Evolutionary conservation across 768 basidiomycete species (phyloP).

Genomic region (Sutorius australiensis): DNA sequence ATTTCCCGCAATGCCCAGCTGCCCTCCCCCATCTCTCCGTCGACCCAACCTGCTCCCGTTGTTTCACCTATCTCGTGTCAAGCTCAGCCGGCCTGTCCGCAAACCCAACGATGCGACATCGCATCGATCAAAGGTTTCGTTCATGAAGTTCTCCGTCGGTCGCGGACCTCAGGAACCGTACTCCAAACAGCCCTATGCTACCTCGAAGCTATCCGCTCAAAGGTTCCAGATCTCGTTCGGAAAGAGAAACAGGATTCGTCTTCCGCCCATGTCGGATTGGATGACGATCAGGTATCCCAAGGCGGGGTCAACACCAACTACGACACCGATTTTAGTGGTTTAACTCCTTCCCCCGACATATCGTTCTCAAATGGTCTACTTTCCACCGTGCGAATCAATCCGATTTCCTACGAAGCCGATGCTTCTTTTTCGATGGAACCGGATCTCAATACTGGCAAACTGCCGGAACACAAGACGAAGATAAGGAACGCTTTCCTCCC

Average conservation of each 20-base stretch:
- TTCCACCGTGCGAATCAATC: slow-evolving; percentile 44
- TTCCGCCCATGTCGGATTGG: slow-evolving; percentile 39
- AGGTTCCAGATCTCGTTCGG: slow-evolving; percentile 58
- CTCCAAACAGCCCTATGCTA: slow-evolving; percentile 88
- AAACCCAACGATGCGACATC: slow-evolving; percentile 31
- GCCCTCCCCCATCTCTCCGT: slow-evolving; percentile 53
- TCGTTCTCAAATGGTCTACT: slow-evolving; percentile 27
- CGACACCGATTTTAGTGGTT: slow-evolving; percentile 34
- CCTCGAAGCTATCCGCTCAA: slow-evolving; percentile 74
- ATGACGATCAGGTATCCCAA: slow-evolving; percentile 40
- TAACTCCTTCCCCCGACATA: slow-evolving; percentile 3
- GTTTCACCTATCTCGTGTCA: slow-evolving; percentile 30
- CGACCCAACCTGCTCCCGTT: slow-evolving; percentile 35
- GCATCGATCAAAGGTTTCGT: slow-evolving; percentile 75
- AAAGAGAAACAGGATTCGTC: slow-evolving; percentile 46
- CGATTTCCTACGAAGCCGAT: slow-evolving; percentile 20
- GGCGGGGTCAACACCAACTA: slow-evolving; percentile 42
- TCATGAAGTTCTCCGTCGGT: slow-evolving; percentile 83
- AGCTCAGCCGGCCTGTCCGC: slow-evolving; percentile 14
- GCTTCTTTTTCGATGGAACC: slow-evolving; percentile 19
- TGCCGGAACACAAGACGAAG: slow-evolving; percentile 9
- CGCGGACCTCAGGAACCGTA: slow-evolving; percentile 77
- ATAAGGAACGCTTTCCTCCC: slow-evolving; percentile 22
- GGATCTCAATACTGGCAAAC: slow-evolving; percentile 8
- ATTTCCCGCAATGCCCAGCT: slow-evolving; percentile 39